phyloP scores from a whole-genome alignment of 345 rosid genomes.

The Citrus medica region DNA sequence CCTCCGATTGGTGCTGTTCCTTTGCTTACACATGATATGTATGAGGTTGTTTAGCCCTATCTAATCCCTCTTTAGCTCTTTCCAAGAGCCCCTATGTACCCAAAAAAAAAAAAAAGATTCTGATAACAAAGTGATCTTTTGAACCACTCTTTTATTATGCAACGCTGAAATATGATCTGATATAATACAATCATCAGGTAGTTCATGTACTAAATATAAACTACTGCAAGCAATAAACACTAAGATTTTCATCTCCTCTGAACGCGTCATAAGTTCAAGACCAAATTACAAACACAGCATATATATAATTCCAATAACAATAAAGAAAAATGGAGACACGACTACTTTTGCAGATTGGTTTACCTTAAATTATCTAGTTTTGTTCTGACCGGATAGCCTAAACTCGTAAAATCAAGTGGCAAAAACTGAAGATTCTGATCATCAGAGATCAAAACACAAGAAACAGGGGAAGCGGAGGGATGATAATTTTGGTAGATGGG shows the following conservation, averaged over 20 bases:
- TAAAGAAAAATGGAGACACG: background rate
- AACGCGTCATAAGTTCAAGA: background rate
- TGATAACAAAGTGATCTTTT: background rate
- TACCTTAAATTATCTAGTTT: background rate
- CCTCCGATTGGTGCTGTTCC: too few relatives aligned
- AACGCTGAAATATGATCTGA: background rate
- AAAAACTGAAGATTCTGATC: background rate
- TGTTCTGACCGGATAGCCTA: background rate
- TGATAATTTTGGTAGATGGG: background rate
- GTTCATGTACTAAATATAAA: background rate
- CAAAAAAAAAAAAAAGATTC: background rate
- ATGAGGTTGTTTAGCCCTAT: too few relatives aligned
- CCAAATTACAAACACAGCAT: background rate
- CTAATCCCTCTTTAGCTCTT: too few relatives aligned
- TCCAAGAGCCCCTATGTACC: too few relatives aligned
- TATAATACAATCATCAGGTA: background rate
- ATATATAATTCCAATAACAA: background rate
- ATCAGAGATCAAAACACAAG: background rate
- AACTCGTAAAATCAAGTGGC: background rate
- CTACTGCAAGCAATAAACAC: background rate
- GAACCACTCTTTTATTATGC: background rate
- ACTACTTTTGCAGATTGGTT: background rate
- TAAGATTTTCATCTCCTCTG: background rate
- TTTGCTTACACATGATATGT: too few relatives aligned
- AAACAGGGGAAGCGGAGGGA: background rate